Evolutionary conservation across 116 monocot genomes (phyloP), one percentile per base, ranked within the genome.

Genomic region (Cymodocea nodosa): DNA sequence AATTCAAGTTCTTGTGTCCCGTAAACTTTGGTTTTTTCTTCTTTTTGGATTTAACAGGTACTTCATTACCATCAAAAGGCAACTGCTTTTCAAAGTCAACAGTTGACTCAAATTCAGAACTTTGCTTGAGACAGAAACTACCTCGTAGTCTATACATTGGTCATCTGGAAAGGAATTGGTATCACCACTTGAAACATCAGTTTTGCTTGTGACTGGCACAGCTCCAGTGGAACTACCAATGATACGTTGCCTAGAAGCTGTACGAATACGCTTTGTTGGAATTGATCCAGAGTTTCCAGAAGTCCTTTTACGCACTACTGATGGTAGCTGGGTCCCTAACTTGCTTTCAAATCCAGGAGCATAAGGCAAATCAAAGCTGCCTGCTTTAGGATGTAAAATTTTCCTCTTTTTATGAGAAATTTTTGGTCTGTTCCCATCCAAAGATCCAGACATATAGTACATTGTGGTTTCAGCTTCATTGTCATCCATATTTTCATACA

Each of bases 151-250:
- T n/a, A 89, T 89, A 68, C 79, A 74, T 67, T 82, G 84, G 62
- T 99, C 99, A 74, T 92, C 86, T 66, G 92, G 89, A 30, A 81
- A 82, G 39, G 92, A 92, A 73, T 63, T 83, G 53, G 92, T 99
- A 58, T 99, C 99, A 34, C 86, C 94, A 81, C 92, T 99, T 57
- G 99, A 99, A 71, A 76, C 89, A 73, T 92, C 99, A 54, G 84
- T 89, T 83, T 83, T 97, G 75, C 74, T 89, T n/a, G 69, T 82
- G 51, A 81, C 36, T 68, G 78, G 83, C 17, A 82, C 13, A 35
- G 71, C 25, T 6, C 79, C 81, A 66, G 74, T 35, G 63, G 52
- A 83, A 75, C 83, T 81, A 71, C 82, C 75, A 15, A 77, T 50
- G 65, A 83, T 56, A 6, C 94, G 77, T 57, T 85, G 89, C 40